Evolutionary conservation across 495 filamentous ascomycete species (phyloP).

Genomic region (Tuber umbilicatum): DNA sequence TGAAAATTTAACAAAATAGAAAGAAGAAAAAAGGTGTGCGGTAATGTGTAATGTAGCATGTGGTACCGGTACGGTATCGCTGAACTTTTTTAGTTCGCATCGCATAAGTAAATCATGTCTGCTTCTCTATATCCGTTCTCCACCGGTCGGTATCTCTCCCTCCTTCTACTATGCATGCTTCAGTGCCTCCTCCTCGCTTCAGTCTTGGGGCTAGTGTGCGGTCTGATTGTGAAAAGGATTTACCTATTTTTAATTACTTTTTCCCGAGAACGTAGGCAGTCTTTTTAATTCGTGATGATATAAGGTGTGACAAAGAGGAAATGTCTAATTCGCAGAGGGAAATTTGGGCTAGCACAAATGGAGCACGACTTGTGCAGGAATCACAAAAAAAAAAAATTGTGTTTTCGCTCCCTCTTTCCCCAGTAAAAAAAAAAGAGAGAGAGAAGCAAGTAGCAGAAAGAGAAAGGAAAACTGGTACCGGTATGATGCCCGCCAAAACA

Average conservation of each 20-base stretch:
- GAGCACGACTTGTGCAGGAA: conserved; percentile 2
- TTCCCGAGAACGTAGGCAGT: background rate
- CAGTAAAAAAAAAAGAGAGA: background rate
- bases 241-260: conserved; percentile 3
- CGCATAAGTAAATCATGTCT: background rate
- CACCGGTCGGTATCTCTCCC: background rate
- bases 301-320: conserved; percentile 2
- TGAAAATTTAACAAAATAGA: background rate
- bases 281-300: conserved; percentile 1
- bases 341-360: background rate
- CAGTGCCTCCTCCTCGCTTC: background rate
- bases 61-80: background rate
- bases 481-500: background rate
- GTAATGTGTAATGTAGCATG: background rate
- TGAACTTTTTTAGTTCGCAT: background rate
- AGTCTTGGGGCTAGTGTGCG: background rate
- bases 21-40: background rate
- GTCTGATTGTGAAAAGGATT: background rate
- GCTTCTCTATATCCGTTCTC: background rate
- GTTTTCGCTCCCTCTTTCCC: background rate
- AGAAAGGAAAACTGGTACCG: background rate
- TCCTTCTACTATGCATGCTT: background rate
- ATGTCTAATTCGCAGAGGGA: background rate
- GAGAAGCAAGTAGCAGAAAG: background rate
- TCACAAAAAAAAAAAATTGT: background rate